Evolutionary conservation across 495 filamentous ascomycete genomes (phyloP), one percentile per base, ranked within the genome.

Genomic region (Penicillium cosmopolitanum): DNA sequence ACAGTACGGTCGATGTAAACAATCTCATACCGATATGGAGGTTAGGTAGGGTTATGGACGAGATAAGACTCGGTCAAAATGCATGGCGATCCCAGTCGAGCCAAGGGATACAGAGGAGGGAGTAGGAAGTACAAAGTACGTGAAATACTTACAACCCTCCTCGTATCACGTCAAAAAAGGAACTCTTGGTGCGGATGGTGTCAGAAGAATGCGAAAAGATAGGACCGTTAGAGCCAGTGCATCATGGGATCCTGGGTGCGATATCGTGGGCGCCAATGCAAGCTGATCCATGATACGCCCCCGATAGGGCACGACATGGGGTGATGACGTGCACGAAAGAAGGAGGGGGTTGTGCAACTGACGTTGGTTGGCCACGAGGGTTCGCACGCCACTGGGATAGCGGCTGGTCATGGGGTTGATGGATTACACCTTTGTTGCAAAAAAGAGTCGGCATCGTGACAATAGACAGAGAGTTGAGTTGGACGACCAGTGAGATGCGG

Each of bases 331-430:
- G 43, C 40, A 35, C 48, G 33, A 59, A 51, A 51, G n/a, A 42
- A 23, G 34, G 36, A 34, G 50, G 62, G 52, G 16, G 34, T 57
- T 54, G 61, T 64, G 47, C 50, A 50, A 52, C 44, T n/a, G 12
- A 8, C 50, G 50, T 58, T 70, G 66, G 66, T 64, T 63, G 60
- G 54, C 63, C 59, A 65, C 62, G 58, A 61, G 65, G 63, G 15
- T 53, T 63, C 38, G 46, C 60, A 64, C 67, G 62, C 67, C 67
- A 70, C 65, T 69, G 16, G 60, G 57, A 50, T 56, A 64, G 61
- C 55, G 53, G 56, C 44, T 58, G 47, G 65, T 67, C 65, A 70
- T 68, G 62, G 46, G 63, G 35, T 52, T 23, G 23, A 28, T 8
- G 21, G 21, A 48, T 48, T 23, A 48, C 21, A 48, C 23, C 46